Evolutionary conservation across 2,329 filamentous ascomycete species (phyloP), one percentile per base, ranked within the genome.

Genomic region (Penicillium olsonii): DNA sequence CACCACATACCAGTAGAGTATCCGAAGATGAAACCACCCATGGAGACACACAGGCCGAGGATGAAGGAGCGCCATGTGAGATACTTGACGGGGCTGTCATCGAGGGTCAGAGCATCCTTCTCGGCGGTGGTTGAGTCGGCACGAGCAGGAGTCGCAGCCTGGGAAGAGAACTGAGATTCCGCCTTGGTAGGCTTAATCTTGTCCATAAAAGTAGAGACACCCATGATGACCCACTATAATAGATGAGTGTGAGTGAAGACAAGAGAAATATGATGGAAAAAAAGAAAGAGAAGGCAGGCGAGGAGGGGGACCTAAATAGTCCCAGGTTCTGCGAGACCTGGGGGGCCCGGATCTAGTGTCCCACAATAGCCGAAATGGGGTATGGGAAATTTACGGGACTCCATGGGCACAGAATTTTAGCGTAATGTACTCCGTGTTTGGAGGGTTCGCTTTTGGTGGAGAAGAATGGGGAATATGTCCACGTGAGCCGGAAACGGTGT

Each of bases 11-110:
- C 71, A 53, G 71, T 74, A 17, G 71, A 66, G 57, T 75, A 76
- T 55, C 73, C 73, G 56, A 76, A 76, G 49, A 76, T 71, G 58
- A 77, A 72, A 53, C 75, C 74, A 55, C 75, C 74, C 70, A 77
- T 76, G 5, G 73, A 76, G 35, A 75, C 74, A 48, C 75, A 65
- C 33, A 76, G 42, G 41, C 73, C 73, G 53, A 77, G 69, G 50
- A 73, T 64, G 51, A 74, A 67, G 0, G 73, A 71, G 5, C 70
- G 68, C 63, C 68, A 68, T 48, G 75, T 76, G 44, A 77, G 49
- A 40, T 73, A 71, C 29, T 68, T 66, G 53, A 75, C 67, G 12
- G 74, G 73, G 39, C 71, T 71, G 35, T 75, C 70, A 55, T 75
- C 71, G 37, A 70, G 55, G 8, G 60, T 59, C 34, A 47, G 57